Percentiles rank a stretch among this genome's conserved stretches.
phyloP scores from a whole-genome alignment of 2,329 filamentous ascomycete species.

The Raffaelea deltoideospora region DNA sequence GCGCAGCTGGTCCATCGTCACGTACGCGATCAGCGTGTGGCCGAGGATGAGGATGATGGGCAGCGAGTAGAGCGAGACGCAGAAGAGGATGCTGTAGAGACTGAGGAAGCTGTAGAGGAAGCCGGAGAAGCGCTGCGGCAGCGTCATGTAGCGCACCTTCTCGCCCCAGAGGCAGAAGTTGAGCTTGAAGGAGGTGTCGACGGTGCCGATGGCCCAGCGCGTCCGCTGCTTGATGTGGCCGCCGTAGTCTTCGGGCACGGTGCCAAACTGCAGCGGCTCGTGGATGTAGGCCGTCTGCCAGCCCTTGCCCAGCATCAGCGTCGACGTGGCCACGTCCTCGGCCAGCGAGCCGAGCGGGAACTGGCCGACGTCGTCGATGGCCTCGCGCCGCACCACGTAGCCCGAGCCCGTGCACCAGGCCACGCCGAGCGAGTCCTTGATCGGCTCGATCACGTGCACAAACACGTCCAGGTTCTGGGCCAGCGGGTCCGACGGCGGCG shows the following conservation, averaged over 20 bases:
- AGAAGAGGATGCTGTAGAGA: slow-evolving; percentile 35
- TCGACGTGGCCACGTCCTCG: slow-evolving; percentile 46
- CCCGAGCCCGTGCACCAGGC: slow-evolving; percentile 54
- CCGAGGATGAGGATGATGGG: slow-evolving; percentile 41
- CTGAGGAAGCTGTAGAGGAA: slow-evolving; percentile 40
- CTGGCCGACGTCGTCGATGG: slow-evolving; percentile 44
- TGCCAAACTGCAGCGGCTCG: slow-evolving; percentile 44
- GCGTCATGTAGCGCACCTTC: slow-evolving; percentile 34
- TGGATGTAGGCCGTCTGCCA: slow-evolving; percentile 48
- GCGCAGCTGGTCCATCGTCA: slow-evolving; percentile 34
- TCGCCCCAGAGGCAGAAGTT: slow-evolving; percentile 44
- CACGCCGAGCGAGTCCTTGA: slow-evolving; percentile 34
- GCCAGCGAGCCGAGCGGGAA: slow-evolving; percentile 44
- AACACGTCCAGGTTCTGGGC: slow-evolving; percentile 43
- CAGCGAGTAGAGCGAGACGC: slow-evolving; percentile 39
- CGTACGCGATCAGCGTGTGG: slow-evolving; percentile 41
- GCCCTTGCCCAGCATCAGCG: slow-evolving; percentile 40
- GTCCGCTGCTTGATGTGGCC: slow-evolving; percentile 42
- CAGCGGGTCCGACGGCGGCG: slow-evolving; percentile 41
- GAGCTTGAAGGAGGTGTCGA: slow-evolving; percentile 44
- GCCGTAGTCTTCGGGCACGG: slow-evolving; percentile 39
- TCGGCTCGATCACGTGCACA: slow-evolving; percentile 35
- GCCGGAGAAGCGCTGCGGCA: slow-evolving; percentile 42
- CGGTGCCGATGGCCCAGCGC: slow-evolving; percentile 38
- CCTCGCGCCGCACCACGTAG: slow-evolving; percentile 42